Conservation (phyloP, 2,329 filamentous ascomycete genomes). For the Rhinocladiella mackenziei region DNA sequence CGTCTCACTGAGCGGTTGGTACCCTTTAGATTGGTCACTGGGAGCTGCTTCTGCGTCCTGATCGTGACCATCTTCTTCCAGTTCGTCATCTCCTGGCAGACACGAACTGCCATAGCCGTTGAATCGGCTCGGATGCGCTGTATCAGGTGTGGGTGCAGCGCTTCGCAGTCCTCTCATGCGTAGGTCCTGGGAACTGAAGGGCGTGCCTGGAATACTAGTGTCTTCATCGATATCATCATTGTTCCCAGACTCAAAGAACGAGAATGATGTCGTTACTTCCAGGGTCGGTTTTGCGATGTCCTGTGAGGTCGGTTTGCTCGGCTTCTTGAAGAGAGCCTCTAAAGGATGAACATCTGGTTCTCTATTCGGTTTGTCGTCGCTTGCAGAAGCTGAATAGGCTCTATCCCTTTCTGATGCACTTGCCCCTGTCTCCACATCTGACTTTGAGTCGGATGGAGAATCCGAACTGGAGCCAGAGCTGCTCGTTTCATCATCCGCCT, state of each 20-base stretch:
- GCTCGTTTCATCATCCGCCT: slow-evolving; percentile 27
- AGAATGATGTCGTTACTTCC: slow-evolving; percentile 61
- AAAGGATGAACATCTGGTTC: slow-evolving; percentile 72
- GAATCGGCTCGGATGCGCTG: slow-evolving; percentile 62
- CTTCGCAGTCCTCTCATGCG: slow-evolving; percentile 66
- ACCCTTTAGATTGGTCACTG: background rate
- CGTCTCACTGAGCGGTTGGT: slow-evolving; percentile 3
- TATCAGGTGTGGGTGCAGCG: slow-evolving; percentile 91
- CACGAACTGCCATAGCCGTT: slow-evolving; percentile 26
- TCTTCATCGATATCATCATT: slow-evolving; percentile 46
- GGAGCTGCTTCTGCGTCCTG: slow-evolving; percentile 22
- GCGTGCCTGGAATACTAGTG: slow-evolving; percentile 63
- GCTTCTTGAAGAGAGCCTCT: slow-evolving; percentile 84
- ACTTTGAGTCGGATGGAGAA: slow-evolving; percentile 24
- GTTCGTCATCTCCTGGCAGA: slow-evolving; percentile 21
- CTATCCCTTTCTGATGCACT: slow-evolving; percentile 20
- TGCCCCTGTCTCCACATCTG: slow-evolving; percentile 16
- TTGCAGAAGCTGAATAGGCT: slow-evolving; percentile 11
- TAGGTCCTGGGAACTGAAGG: slow-evolving; percentile 74
- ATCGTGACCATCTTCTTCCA: slow-evolving; percentile 28
- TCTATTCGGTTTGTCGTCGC: slow-evolving; percentile 42
- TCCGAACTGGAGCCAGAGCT: slow-evolving; percentile 32
- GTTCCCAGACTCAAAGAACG: slow-evolving; percentile 65
- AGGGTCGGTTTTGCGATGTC: slow-evolving; percentile 35
- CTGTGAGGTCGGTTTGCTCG: slow-evolving; percentile 44